Percentiles rank a stretch among this genome's conserved stretches.
Evolutionary conservation across 2,329 filamentous ascomycete genomes (phyloP).

Genomic region (Alternaria panax): DNA sequence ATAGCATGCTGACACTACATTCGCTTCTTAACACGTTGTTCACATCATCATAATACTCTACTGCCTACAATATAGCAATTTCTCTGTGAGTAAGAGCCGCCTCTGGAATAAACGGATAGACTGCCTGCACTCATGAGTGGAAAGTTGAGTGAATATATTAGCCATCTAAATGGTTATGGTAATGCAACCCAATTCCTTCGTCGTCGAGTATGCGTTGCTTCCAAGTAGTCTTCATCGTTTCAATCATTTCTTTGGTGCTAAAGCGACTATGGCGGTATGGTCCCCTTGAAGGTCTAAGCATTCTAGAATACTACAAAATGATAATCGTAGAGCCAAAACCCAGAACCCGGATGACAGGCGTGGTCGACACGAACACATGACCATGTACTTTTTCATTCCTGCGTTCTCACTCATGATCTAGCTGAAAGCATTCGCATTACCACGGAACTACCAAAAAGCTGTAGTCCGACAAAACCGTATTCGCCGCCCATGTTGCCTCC

Average conservation of each 20-base stretch:
- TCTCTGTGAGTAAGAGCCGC: too few relatives aligned
- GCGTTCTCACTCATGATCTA: slow-evolving; percentile 7
- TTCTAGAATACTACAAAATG: neutral
- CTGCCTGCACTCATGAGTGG: neutral
- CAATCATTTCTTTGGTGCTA: neutral
- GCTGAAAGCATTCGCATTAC: slow-evolving; percentile 8
- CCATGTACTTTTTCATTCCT: slow-evolving; percentile 6
- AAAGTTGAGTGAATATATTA: too few relatives aligned
- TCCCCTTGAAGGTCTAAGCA: neutral
- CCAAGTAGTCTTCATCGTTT: neutral
- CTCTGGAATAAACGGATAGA: neutral
- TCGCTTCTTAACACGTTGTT: too few relatives aligned
- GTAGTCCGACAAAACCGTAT: slow-evolving; percentile 10
- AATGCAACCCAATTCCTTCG: neutral
- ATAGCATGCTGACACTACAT: too few relatives aligned
- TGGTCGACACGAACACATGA: neutral
- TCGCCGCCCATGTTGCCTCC: slow-evolving; percentile 6
- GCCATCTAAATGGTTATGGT: neutral
- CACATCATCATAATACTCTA: too few relatives aligned
- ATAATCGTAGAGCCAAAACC: neutral
- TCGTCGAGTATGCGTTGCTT: neutral
- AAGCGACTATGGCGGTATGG: neutral
- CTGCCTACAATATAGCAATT: too few relatives aligned
- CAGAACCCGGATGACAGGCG: neutral
- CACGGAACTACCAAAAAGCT: slow-evolving; percentile 7